Base-by-base conservation (phyloP, 2,329 filamentous ascomycete species). In the Verticillium longisporum region DNA sequence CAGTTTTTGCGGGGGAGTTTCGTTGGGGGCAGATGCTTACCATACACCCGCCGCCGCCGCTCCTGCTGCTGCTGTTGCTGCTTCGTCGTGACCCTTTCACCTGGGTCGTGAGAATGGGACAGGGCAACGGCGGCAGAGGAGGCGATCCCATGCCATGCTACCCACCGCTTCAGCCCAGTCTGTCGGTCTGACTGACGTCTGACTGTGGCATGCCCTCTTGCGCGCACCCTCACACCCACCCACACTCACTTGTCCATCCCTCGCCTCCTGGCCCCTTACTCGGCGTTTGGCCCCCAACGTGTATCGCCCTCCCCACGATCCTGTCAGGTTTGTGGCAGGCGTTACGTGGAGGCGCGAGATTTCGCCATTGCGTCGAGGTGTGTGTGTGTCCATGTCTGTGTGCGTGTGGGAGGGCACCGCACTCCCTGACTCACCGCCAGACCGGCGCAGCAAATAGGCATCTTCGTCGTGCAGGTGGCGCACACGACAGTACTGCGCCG, bases 401-500 rank as follows among this genome's bases (percentile, higher is more conserved):
- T 26, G 26, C 26, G 45, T 50, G 45, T 26, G 45, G 45, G n/a
- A 50, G 18, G 45, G 34, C 34, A 36, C 4, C 34, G 6, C 56
- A 57, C 53, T 37, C 50, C 26, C 37, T 54, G n/a, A 9, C 34
- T 59, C 57, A 59, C 57, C 57, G 57, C 57, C 34, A 59, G 57
- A 59, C 57, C 41, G 37, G 37, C 31, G 57, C 57, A 50, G 53
- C 57, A 59, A 59, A 59, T 59, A 34, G 41, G 41, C 21, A 36
- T 53, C 38, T 54, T 26, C 53, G 18, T 53, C 57, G 57, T 59
- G 57, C 45, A 50, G 45, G 45, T 50, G 45, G 45, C 45, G 45
- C 7, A 50, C 45, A 10, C n/a, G 21, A 50, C 45, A 50, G 45
- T 50, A 50, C 45, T n/a, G 18, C 45, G 45, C 45, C 45, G 45